Percentiles rank a stretch among this genome's conserved stretches.
phyloP scores from a whole-genome alignment of 176 grass and related monocot genomes.

The Ampelocalamus luodianensis region DNA sequence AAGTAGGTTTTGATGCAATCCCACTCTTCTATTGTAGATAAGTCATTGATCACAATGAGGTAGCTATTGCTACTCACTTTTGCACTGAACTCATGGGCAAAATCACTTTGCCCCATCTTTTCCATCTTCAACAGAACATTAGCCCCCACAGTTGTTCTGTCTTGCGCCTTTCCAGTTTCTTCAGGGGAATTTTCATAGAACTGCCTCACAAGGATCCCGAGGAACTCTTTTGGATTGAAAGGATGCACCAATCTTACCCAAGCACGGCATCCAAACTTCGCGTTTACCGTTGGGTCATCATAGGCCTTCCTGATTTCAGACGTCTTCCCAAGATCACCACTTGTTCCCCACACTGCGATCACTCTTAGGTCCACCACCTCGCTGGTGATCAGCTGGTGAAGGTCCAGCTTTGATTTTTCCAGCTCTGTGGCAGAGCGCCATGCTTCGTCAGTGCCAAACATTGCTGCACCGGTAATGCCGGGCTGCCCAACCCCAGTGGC shows the following conservation, averaged over 20 bases:
- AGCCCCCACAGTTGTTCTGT: neutral
- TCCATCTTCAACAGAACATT: neutral
- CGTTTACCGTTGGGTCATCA: neutral
- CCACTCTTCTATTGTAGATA: constrained; percentile 24
- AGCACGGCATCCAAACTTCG: neutral
- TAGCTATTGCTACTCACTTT: neutral
- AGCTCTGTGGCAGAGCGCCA: neutral
- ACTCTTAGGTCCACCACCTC: neutral
- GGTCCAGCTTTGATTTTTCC: neutral
- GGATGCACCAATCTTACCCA: constrained; percentile 30
- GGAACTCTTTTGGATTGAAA: neutral
- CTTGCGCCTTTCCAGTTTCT: neutral
- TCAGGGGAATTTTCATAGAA: neutral
- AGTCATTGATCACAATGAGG: constrained; percentile 28
- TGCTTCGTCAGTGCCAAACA: neutral
- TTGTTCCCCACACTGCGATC: constrained; percentile 11
- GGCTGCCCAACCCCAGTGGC: fast-evolving
- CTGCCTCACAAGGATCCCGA: neutral
- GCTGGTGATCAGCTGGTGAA: neutral
- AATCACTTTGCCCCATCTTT: neutral
- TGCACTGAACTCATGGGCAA: neutral
- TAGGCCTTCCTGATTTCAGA: neutral
- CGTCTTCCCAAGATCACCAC: neutral
- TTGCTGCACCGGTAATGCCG: neutral
- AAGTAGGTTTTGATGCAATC: neutral